A percentile compares a stretch with the other conserved stretches of the same genome.
These are phyloP conservation scores for Perkinsus olseni DNA, from an alignment of 169 alveolate species.

Conservation along the genomic window DNA sequence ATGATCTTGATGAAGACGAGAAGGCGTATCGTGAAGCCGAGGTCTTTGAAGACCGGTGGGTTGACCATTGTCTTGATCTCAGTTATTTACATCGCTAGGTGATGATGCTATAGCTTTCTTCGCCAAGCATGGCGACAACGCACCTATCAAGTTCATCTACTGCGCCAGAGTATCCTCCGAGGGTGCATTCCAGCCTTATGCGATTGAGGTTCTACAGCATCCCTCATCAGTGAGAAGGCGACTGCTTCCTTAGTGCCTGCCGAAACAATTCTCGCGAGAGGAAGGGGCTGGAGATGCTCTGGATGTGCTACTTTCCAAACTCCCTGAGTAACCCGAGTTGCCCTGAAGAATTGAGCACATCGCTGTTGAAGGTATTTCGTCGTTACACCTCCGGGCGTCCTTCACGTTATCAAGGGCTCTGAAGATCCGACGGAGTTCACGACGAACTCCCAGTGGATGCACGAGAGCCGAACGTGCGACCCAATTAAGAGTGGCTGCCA, in stretches of 20 bases:
- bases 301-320: not conserved
- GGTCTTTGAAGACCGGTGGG: not conserved
- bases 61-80: not conserved
- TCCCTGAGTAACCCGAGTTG: not conserved
- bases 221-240: not conserved
- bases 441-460: not conserved
- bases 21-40: not conserved
- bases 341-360: not conserved
- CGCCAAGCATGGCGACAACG: slow-evolving; percentile 70
- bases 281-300: not conserved
- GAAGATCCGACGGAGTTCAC: not conserved
- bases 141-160: slow-evolving; percentile 65
- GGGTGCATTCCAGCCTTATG: slow-evolving; percentile 65
- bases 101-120: slow-evolving; percentile 75
- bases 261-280: not conserved
- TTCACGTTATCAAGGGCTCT: not conserved
- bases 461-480: not conserved
- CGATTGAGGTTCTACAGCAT: slow-evolving; percentile 38
- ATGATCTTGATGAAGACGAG: not conserved
- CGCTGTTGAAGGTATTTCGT: not conserved
- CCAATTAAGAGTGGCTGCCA: not conserved
- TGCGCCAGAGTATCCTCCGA: slow-evolving; percentile 44
- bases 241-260: not conserved
- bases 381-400: not conserved
- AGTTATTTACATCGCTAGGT: slow-evolving; percentile 20